A percentile compares a stretch with the other conserved stretches of the same genome.
Evolutionary conservation across 75 land plant species (phyloP).

Genomic region (Pseudotsuga menziesii): DNA sequence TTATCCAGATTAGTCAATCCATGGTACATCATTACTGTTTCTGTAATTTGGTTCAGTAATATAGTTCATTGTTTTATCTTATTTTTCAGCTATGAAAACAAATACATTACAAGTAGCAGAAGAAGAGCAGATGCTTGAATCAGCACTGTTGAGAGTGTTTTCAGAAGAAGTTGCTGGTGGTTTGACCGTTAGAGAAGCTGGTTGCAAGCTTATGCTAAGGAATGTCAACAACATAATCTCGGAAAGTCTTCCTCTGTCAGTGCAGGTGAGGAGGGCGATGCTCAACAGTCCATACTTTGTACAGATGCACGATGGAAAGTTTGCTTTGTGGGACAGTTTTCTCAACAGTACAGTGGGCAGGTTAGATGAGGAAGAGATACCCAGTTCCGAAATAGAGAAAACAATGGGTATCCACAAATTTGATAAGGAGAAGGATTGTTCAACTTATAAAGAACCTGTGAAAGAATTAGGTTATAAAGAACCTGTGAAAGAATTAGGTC

Average conservation of each 20-base stretch:
- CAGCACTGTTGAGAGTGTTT: background rate
- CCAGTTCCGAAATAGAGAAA: too few relatives aligned
- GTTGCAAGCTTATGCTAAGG: background rate
- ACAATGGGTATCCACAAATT: background rate
- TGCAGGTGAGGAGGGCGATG: background rate
- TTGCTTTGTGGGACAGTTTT: background rate
- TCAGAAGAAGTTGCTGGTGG: background rate
- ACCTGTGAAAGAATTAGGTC: too few relatives aligned
- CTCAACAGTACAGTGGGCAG: background rate
- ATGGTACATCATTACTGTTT: too few relatives aligned
- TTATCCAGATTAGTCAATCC: too few relatives aligned
- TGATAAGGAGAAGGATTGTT: background rate
- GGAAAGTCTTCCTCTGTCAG: background rate
- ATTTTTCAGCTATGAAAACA: too few relatives aligned
- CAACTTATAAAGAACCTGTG: too few relatives aligned
- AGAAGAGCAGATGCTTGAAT: background rate
- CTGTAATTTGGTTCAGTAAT: too few relatives aligned
- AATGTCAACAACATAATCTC: background rate
- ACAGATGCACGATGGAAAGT: background rate
- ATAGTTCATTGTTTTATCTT: too few relatives aligned
- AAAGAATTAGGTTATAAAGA: too few relatives aligned
- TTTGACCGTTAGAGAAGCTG: background rate
- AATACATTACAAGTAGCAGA: too few relatives aligned
- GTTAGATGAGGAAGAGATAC: too few relatives aligned
- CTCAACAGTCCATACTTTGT: constrained; percentile 1